These are phyloP conservation scores for Nemania bipapillata DNA, from an alignment of 2,329 filamentous ascomycete genomes.

Conservation along the genomic window DNA sequence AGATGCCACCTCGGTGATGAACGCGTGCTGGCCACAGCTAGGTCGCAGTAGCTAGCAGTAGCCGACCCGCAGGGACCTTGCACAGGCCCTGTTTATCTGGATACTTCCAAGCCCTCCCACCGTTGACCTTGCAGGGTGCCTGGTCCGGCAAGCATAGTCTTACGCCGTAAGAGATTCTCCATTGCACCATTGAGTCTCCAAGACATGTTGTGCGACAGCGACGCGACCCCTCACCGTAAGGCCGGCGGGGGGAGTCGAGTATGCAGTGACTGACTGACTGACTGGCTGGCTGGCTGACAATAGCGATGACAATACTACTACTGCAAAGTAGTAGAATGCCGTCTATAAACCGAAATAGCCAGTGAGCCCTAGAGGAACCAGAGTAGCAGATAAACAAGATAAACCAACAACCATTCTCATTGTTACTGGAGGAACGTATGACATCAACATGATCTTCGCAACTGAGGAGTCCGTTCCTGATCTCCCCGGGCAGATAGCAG, in stretches of 20 bases:
- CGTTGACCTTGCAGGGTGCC: constrained; percentile 35
- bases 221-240: constrained; percentile 38
- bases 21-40: constrained; percentile 30
- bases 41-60: constrained; percentile 29
- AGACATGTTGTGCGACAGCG: constrained; percentile 34
- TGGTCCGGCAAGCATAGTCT: constrained; percentile 34
- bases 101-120: constrained; percentile 17
- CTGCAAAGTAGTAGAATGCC: no score
- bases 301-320: no score
- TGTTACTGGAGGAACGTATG: constrained; percentile 14
- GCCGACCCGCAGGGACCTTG: constrained; percentile 34
- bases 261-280: constrained; percentile 12
- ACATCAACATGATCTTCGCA: constrained; percentile 7
- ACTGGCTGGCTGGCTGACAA: no score
- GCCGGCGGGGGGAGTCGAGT: constrained; percentile 24
- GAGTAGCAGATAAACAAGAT: constrained; percentile 3
- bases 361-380: neutral
- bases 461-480: constrained; percentile 16
- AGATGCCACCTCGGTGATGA: constrained; percentile 36
- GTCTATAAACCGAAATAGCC: neutral
- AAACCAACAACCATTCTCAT: neutral
- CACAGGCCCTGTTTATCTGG: constrained; percentile 33
- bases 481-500: neutral
- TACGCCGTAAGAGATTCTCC: constrained; percentile 28
- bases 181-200: constrained; percentile 34